These are phyloP conservation scores for Beauveria pseudobassiana DNA, from an alignment of 2,329 filamentous ascomycete species.

Conservation along the genomic window DNA sequence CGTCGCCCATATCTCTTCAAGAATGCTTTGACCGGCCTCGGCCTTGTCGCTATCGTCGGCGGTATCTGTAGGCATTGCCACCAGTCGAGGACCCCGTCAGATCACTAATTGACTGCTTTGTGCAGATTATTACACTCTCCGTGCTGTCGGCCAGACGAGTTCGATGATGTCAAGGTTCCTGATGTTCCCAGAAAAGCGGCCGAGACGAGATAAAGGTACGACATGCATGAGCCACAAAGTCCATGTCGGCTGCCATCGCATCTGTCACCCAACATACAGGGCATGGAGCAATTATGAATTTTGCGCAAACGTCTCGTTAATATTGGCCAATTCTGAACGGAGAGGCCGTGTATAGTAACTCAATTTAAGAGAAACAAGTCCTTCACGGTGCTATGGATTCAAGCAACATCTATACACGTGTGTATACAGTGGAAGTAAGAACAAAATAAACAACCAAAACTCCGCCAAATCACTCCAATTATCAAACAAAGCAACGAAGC, in stretches of 20 bases:
- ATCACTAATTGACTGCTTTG: constrained; percentile 13
- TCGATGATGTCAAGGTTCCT: constrained; percentile 89
- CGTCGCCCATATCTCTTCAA: constrained; percentile 86
- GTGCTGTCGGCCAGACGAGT: constrained; percentile 92
- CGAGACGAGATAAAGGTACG: constrained; percentile 23
- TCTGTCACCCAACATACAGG: not conserved
- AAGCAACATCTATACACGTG: not conserved
- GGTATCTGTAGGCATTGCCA: constrained; percentile 66
- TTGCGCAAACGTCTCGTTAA: not conserved
- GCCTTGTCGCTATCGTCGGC: constrained; percentile 66
- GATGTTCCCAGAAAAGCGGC: constrained; percentile 53
- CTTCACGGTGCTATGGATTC: not conserved
- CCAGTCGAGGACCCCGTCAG: not conserved
- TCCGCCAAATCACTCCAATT: constrained; percentile 2
- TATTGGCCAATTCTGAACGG: not conserved
- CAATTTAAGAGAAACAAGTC: not conserved
- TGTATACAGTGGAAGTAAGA: not conserved
- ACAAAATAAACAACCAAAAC: constrained; percentile 8
- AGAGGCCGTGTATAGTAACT: constrained; percentile 3
- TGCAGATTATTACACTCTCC: constrained; percentile 57
- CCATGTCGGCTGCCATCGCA: not conserved
- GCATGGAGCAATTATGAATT: not conserved
- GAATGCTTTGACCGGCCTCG: constrained; percentile 76
- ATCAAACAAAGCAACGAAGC: not conserved
- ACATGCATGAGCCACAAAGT: not conserved